Evolutionary conservation across 2,329 filamentous ascomycete genomes (phyloP), one percentile per base, ranked within the genome.

Genomic region (Didymella pomorum): DNA sequence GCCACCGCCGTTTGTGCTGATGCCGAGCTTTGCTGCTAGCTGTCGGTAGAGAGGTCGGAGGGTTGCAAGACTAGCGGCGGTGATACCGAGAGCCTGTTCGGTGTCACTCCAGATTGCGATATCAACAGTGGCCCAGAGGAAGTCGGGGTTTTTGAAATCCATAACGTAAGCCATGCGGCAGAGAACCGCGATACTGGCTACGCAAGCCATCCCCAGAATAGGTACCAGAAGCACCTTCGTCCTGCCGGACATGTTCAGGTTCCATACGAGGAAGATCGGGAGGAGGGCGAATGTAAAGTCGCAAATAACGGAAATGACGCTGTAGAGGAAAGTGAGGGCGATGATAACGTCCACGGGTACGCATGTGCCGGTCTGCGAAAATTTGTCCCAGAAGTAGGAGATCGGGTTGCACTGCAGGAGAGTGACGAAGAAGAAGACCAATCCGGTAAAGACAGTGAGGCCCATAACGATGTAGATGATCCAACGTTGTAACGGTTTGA

Each of bases 241-340:
- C 35, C 76, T 74, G 37, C 69, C 69, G 41, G 79, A 80, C 72
- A 86, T 82, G 56, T 81, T 79, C 33, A 85, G 74, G 20, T 79
- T 72, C 80, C 82, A 84, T 0, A 86, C 73, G 37, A 86, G 78
- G 12, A 79, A 78, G 7, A 84, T 76, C 0, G 84, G 84, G 4
- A 86, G 67, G 3, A 83, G 66, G 2, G 80, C 83, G 12, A 85
- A 76, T 1, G 78, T 77, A 72, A 82, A 81, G 60, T 86, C 83
- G 42, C 76, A 79, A 5, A 80, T 56, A 7, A 79, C 80, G 25
- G 76, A 79, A 28, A 84, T 68, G 20, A 75, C 77, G 39, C 81
- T 81, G 69, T 84, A 82, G 0, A 80, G 71, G 29, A 82, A 79
- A 0, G 80, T 81, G 1, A 80, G 68, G 37, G 70, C 69, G 20